phyloP scores from a whole-genome alignment of 2,329 filamentous ascomycete species.

The Aspergillus bombycis region DNA sequence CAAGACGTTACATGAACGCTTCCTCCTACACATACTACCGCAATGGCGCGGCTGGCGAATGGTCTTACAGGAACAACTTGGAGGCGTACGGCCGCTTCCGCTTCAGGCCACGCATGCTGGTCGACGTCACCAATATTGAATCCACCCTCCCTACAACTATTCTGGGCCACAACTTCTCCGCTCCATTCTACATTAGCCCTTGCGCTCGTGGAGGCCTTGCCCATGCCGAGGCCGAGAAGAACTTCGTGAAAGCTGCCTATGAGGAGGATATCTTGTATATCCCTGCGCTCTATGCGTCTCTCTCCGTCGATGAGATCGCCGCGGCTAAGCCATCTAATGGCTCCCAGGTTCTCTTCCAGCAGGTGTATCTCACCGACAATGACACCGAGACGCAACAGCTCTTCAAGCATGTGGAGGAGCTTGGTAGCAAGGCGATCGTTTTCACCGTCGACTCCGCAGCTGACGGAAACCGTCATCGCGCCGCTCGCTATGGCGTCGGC shows the following conservation, averaged over 20 bases:
- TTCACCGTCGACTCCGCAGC: constrained; percentile 89
- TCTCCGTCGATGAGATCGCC: constrained; percentile 15
- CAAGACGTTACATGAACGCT: constrained; percentile 13
- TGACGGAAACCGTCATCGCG: constrained; percentile 70
- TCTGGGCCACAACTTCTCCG: constrained; percentile 16
- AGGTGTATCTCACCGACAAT: constrained; percentile 13
- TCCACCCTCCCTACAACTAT: constrained; percentile 11
- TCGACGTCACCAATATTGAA: constrained; percentile 16
- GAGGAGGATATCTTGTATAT: constrained; percentile 15
- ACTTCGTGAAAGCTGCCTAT: constrained; percentile 10
- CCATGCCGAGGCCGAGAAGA: constrained; percentile 9
- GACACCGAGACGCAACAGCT: constrained; percentile 13
- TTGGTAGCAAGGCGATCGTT: constrained; percentile 78
- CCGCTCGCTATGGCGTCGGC: constrained; percentile 10
- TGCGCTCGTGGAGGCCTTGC: constrained; percentile 12
- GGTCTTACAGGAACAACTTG: constrained; percentile 18
- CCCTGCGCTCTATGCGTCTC: constrained; percentile 10
- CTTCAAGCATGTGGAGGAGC: constrained; percentile 59
- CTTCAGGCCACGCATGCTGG: constrained; percentile 12
- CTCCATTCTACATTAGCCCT: constrained; percentile 16
- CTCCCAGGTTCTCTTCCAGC: constrained; percentile 14
- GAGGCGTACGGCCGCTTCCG: constrained; percentile 15
- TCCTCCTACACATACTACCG: constrained; percentile 18
- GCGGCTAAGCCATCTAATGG: constrained; percentile 12
- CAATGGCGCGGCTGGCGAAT: constrained; percentile 16